Evolutionary conservation across 2,329 filamentous ascomycete genomes (phyloP).

Genomic region (Coniochaeta ligniaria): DNA sequence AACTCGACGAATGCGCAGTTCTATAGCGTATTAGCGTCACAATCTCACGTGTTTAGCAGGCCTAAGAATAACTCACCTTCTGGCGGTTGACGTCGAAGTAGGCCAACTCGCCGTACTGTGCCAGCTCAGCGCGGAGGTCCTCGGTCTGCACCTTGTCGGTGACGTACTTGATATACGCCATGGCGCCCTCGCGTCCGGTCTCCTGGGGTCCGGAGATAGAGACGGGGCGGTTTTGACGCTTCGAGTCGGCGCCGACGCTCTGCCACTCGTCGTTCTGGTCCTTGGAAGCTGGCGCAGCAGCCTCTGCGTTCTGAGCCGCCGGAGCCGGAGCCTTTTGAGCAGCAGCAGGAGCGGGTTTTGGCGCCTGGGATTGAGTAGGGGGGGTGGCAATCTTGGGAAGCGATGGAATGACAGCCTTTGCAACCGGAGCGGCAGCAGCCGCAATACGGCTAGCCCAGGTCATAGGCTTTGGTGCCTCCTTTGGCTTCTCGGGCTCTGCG

Average conservation of each 20-base stretch:
- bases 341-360: constrained; percentile 32
- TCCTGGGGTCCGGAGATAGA: constrained; percentile 53
- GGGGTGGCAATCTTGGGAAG: constrained; percentile 51
- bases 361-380: constrained; percentile 42
- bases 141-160: constrained; percentile 77
- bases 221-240: constrained; percentile 73
- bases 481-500: constrained; percentile 37
- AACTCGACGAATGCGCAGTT: constrained; percentile 98
- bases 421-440: constrained; percentile 47
- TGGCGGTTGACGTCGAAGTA: constrained; percentile 73
- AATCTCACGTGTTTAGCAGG: neutral
- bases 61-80: constrained; percentile 56
- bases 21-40: constrained; percentile 36
- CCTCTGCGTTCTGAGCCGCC: constrained; percentile 28
- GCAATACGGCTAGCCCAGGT: constrained; percentile 68
- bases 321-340: constrained; percentile 22
- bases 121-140: constrained; percentile 63
- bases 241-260: constrained; percentile 75
- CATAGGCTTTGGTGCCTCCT: constrained; percentile 51
- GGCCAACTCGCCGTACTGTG: constrained; percentile 62
- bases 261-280: constrained; percentile 72
- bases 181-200: constrained; percentile 56
- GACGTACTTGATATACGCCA: constrained; percentile 94
- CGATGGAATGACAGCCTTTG: constrained; percentile 40
- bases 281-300: constrained; percentile 30